These are phyloP conservation scores for Abrus pulchellus DNA, from an alignment of 306 rosid genomes.

Conservation along the genomic window DNA sequence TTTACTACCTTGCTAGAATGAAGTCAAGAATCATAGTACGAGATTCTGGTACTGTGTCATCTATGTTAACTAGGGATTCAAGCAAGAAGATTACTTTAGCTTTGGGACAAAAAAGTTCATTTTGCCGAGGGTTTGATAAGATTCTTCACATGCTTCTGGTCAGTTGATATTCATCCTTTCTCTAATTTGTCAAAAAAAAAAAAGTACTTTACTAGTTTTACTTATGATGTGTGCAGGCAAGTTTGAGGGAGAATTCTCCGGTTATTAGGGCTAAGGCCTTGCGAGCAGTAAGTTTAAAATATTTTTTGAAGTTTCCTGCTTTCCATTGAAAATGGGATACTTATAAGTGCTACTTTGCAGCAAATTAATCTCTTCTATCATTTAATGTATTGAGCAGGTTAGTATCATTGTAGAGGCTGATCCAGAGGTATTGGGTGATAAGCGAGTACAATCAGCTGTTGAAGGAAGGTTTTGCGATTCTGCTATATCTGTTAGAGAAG, in stretches of 20 bases:
- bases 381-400: constrained; percentile 71
- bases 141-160: constrained; percentile 93
- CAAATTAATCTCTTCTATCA: constrained; percentile 13
- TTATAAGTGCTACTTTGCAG: constrained; percentile 27
- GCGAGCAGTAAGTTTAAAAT: constrained; percentile 76
- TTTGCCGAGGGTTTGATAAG: constrained; percentile 95
- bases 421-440: constrained; percentile 95
- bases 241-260: constrained; percentile 92
- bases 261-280: constrained; percentile 94
- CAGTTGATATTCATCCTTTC: constrained; percentile 55
- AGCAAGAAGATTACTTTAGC: constrained; percentile 81
- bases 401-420: constrained; percentile 99
- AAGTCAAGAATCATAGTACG: constrained; percentile 86
- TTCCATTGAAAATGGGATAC: constrained; percentile 41
- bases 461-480: constrained; percentile 98
- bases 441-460: constrained; percentile 82
- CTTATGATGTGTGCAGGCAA: constrained; percentile 65
- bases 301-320: constrained; percentile 20
- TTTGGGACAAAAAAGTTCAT: constrained; percentile 89
- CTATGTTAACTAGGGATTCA: constrained; percentile 76
- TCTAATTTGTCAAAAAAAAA: constrained; percentile 37
- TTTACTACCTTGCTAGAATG: constrained; percentile 78
- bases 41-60: constrained; percentile 76
- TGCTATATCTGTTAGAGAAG: constrained; percentile 97
- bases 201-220: constrained; percentile 37